phyloP scores from a whole-genome alignment of 768 basidiomycete genomes.

The Lactifluus subvellereus region DNA sequence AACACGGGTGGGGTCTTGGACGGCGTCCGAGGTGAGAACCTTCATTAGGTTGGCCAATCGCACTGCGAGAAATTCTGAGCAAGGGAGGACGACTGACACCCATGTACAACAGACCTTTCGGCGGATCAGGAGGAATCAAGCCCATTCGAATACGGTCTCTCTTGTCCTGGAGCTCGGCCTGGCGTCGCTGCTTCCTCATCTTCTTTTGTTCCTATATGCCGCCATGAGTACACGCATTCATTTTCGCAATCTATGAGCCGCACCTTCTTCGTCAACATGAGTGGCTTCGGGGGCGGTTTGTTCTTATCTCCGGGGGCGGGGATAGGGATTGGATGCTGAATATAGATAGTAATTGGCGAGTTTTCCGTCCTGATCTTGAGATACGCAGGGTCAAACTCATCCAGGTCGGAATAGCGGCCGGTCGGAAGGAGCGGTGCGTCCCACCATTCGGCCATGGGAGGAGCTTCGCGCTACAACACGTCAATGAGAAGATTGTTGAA shows the following conservation, averaged over 20 bases:
- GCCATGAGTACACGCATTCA: neutral
- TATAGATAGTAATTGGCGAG: slow-evolving; percentile 82
- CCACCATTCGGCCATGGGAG: slow-evolving; percentile 97
- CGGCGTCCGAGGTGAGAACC: slow-evolving; percentile 91
- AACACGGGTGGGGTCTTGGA: slow-evolving; percentile 95
- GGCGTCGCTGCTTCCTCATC: slow-evolving; percentile 83
- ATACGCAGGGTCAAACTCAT: slow-evolving; percentile 42
- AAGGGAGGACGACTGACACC: neutral
- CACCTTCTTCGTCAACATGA: slow-evolving; percentile 92
- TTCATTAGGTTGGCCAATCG: slow-evolving; percentile 96
- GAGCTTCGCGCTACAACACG: slow-evolving; percentile 62
- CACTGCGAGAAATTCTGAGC: slow-evolving; percentile 43
- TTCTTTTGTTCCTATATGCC: slow-evolving; percentile 81
- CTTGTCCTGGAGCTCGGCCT: slow-evolving; percentile 89
- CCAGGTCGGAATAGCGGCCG: slow-evolving; percentile 74
- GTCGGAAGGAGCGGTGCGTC: slow-evolving; percentile 79
- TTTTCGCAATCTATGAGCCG: neutral
- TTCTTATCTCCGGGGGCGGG: slow-evolving; percentile 86
- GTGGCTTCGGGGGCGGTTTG: slow-evolving; percentile 67
- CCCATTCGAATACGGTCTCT: slow-evolving; percentile 95
- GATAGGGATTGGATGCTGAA: slow-evolving; percentile 97
- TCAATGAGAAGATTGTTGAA: neutral
- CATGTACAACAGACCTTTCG: slow-evolving; percentile 62
- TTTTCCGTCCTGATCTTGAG: slow-evolving; percentile 60
- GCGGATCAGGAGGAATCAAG: slow-evolving; percentile 87